Percentiles rank a stretch among this genome's conserved stretches.
Evolutionary conservation across 768 basidiomycete genomes (phyloP).

Genomic region (Amanita phalloides): DNA sequence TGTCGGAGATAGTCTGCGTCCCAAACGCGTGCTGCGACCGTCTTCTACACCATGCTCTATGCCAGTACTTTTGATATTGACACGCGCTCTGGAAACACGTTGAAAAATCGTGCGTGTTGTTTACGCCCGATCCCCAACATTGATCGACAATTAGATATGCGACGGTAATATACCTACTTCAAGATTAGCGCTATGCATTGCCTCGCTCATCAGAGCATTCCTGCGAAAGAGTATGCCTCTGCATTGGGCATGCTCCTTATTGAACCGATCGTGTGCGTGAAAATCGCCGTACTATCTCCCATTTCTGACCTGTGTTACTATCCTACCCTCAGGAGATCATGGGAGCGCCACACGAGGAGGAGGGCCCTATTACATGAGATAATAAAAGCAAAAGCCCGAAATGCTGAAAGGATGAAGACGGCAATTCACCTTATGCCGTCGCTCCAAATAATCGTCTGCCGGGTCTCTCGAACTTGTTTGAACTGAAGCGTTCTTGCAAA

Average conservation of each 20-base stretch:
- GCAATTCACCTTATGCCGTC: not conserved
- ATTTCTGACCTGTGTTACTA: not conserved
- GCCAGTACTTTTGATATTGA: not conserved
- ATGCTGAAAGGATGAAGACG: not conserved
- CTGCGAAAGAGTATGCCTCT: not conserved
- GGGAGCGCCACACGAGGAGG: not conserved
- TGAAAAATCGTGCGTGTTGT: slow-evolving; percentile 1
- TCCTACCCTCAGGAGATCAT: not conserved
- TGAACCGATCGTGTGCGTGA: not conserved
- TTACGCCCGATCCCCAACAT: not conserved
- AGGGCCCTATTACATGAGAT: not conserved
- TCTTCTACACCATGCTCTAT: too few relatives aligned
- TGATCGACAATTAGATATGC: not conserved
- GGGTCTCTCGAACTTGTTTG: not conserved
- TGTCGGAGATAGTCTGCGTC: not conserved
- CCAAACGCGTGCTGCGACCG: not conserved
- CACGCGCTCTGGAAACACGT: slow-evolving; percentile 1
- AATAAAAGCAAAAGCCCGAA: not conserved
- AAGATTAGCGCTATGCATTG: not conserved
- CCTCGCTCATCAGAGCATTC: not conserved
- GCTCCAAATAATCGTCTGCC: not conserved
- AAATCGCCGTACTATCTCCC: not conserved
- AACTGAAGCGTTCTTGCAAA: too few relatives aligned
- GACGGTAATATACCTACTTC: not conserved
- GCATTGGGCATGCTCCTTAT: not conserved